Base-by-base conservation (phyloP, 495 filamentous ascomycete species). In the Cairneyella variabilis region DNA sequence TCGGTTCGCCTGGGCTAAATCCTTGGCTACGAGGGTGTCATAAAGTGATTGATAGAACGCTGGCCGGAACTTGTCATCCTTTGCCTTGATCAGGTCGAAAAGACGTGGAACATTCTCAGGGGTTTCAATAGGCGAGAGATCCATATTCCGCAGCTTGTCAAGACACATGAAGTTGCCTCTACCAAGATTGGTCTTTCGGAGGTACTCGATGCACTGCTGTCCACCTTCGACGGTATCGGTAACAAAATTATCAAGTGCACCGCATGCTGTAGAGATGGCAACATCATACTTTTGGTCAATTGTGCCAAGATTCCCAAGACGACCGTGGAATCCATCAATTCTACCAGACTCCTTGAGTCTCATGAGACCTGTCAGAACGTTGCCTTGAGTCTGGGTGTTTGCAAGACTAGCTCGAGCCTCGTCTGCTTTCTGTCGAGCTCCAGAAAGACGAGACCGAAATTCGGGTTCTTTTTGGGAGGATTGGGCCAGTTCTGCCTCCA, bases 111-210 rank as follows among this genome's bases (percentile, higher is more conserved):
- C 92, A 63, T 84, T 86, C 69, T 97, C 93, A 0, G 93, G 95
- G 0, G 95, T 97, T 30, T 86, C 78, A 49, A 97, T 89, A 0
- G 77, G 71, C 3, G 79, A 81, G 50, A 97, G 71, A 63, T 96
- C 86, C 40, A 86, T 80, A 39, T 76, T 73, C 27, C 89, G 77
- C 20, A 97, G 76, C 56, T 91, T 89, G 64, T 97, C 88, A 2
- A 98, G 80, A 54, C 92, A 88, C 62, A 97, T 97, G 65, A 98
- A 95, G 70, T 95, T 95, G 25, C 91, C 93, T 64, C 95, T 81
- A n/a, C 93, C 93, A 21, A 97, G 84, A 62, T 96, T 96, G 58
- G 95, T 97, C 74, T 97, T 97, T 21, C 93, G 83, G 16, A 98
- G 78, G 64, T 97, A 92, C 59, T 97, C 92, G 61, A 98, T 96